Evolutionary conservation across 140 eudicot species (phyloP), one percentile per base, ranked within the genome.

Genomic region (Bidens hawaiensis): DNA sequence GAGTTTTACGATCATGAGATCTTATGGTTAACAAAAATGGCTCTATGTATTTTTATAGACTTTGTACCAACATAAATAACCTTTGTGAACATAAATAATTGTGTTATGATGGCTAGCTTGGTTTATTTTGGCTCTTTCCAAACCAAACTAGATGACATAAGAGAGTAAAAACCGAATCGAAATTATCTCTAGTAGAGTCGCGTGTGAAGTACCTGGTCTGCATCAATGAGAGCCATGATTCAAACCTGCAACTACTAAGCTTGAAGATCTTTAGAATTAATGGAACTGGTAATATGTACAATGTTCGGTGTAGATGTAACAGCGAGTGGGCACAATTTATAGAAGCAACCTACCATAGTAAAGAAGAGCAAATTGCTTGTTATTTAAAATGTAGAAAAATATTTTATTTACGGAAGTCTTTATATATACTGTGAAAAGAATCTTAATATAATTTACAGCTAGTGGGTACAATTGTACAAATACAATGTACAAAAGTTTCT

Each of bases 241-340:
- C 33, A 58, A n/a, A 26, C 30, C 64, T 74, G 58, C 48, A 48
- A 67, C 74, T 59, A 66, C 69, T 57, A 60, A 58, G 69, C 49
- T n/a, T 26, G 63, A 73, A 34, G 68, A 43, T 59, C 47, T 59
- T 18, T 8, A 58, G 49, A 67, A 49, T 26, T 23, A 13, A 42
- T 68, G 46, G 33, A n/a, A 13, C 57, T 47, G 59, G 47, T 18
- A 27, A 48, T 5, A 18, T 55, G 48, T 34, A 56, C 36, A 54
- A 18, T 66, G 25, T 47, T 65, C 15, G 24, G 24, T 65, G 5
- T 50, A 65, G 61, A 33, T 50, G n/a, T 33, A 15, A 19, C 6
- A 49, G 12, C 8, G 26, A 26, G n/a, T 4, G 47, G 18, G 26
- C 8, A 34, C 62, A 4, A 15, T n/a, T n/a, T n/a, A n/a, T 65